Evolutionary conservation across 164 flowering plant species (phyloP).

Genomic region (Nymphaea colorata): DNA sequence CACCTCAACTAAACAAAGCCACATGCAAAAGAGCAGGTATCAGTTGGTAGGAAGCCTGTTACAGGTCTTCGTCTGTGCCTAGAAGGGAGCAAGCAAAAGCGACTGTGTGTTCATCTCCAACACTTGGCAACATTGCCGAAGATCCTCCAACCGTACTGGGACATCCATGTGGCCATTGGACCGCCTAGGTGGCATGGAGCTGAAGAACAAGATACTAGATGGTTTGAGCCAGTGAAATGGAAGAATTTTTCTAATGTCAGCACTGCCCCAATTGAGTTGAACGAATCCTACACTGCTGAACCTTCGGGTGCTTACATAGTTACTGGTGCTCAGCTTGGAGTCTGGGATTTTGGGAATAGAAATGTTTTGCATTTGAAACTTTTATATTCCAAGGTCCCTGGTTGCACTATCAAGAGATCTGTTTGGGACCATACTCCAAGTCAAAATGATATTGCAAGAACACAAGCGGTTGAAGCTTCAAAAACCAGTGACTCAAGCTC

Average conservation of each 20-base stretch:
- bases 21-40: conserved; percentile 26
- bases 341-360: conserved; percentile 86
- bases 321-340: conserved; percentile 93
- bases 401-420: conserved; percentile 74
- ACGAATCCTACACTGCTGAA: conserved; percentile 47
- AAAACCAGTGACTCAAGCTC: conserved; percentile 25
- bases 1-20: no score
- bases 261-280: conserved; percentile 73
- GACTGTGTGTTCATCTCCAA: conserved; percentile 54
- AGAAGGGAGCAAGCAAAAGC: conserved; percentile 70
- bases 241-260: conserved; percentile 85
- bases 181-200: conserved; percentile 89
- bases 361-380: conserved; percentile 70
- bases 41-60: conserved; percentile 77
- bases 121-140: conserved; percentile 67
- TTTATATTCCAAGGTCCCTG: conserved; percentile 63
- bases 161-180: conserved; percentile 68
- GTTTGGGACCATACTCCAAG: conserved; percentile 66
- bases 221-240: conserved; percentile 93
- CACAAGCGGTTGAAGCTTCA: conserved; percentile 3
- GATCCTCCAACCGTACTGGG: conserved; percentile 76
- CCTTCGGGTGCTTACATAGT: conserved; percentile 58
- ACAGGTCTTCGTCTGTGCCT: conserved; percentile 64
- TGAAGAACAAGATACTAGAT: conserved; percentile 88
- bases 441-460: conserved; percentile 20